Evolutionary conservation across 306 rosid genomes (phyloP).

Genomic region (Begonia masoniana): DNA sequence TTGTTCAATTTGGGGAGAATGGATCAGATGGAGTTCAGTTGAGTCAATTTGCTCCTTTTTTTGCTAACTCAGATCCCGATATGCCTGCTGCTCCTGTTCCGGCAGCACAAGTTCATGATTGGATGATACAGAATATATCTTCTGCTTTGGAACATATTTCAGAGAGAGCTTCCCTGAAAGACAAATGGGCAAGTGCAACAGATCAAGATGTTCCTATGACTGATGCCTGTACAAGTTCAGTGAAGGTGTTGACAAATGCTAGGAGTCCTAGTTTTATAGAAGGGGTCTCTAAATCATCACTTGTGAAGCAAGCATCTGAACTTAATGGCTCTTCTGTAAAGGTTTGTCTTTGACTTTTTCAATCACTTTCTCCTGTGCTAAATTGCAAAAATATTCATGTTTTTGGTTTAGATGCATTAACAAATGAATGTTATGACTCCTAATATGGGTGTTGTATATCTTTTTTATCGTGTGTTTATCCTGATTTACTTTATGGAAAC

Average conservation of each 20-base stretch:
- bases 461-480: too few relatives aligned
- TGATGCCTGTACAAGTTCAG: constrained; percentile 61
- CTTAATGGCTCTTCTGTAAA: constrained; percentile 80
- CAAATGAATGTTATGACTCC: too few relatives aligned
- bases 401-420: too few relatives aligned
- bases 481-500: too few relatives aligned
- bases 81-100: constrained; percentile 98
- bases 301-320: constrained; percentile 78
- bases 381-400: too few relatives aligned
- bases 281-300: constrained; percentile 84
- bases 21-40: constrained; percentile 60
- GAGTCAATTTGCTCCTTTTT: constrained; percentile 86
- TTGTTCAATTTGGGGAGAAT: constrained; percentile 78
- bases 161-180: constrained; percentile 71
- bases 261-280: constrained; percentile 83
- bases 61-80: constrained; percentile 95
- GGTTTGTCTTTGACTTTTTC: constrained; percentile 33
- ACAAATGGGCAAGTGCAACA: constrained; percentile 63
- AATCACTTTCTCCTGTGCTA: not conserved
- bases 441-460: too few relatives aligned
- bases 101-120: constrained; percentile 76
- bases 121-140: constrained; percentile 71
- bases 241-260: constrained; percentile 39
- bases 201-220: constrained; percentile 96
- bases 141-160: constrained; percentile 76